A percentile compares a stretch with the other conserved stretches of the same genome.
Evolutionary conservation across 2,329 filamentous ascomycete species (phyloP).

Genomic region (Sporothrix dimorphospora): DNA sequence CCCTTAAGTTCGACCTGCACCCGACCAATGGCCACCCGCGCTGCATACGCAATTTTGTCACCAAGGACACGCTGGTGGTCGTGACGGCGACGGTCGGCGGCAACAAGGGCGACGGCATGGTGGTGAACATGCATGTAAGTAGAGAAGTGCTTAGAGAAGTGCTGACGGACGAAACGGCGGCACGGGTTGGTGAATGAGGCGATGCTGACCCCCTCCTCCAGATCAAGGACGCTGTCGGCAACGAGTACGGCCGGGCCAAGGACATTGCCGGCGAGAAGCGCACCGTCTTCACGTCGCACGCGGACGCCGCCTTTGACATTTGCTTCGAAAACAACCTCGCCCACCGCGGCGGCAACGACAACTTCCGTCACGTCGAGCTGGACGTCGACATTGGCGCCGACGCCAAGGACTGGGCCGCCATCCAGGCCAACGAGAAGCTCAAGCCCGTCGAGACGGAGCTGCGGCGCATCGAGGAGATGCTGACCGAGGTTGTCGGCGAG

Average conservation of each 20-base stretch:
- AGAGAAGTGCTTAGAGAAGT: background rate
- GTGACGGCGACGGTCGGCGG: constrained; percentile 89
- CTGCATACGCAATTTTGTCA: constrained; percentile 96
- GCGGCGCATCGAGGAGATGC: constrained; percentile 87
- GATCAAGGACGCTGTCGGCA: constrained; percentile 94
- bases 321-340: constrained; percentile 87
- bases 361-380: constrained; percentile 77
- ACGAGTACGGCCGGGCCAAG: constrained; percentile 90
- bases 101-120: constrained; percentile 86
- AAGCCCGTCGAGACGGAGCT: constrained; percentile 96
- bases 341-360: constrained; percentile 47
- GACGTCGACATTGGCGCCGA: constrained; percentile 96
- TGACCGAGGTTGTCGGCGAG: constrained; percentile 84
- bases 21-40: constrained; percentile 71
- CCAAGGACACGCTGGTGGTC: constrained; percentile 88
- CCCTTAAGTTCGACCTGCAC: constrained; percentile 91
- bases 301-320: constrained; percentile 91
- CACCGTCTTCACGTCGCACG: constrained; percentile 90
- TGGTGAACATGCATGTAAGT: constrained; percentile 88
- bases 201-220: constrained; percentile 47
- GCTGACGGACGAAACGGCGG: background rate
- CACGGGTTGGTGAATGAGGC: too few relatives aligned
- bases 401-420: constrained; percentile 96
- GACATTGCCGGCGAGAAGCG: constrained; percentile 91
- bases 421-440: constrained; percentile 95